phyloP scores from a whole-genome alignment of 768 basidiomycete genomes.

The Naganishia vaughanmartiniae region DNA sequence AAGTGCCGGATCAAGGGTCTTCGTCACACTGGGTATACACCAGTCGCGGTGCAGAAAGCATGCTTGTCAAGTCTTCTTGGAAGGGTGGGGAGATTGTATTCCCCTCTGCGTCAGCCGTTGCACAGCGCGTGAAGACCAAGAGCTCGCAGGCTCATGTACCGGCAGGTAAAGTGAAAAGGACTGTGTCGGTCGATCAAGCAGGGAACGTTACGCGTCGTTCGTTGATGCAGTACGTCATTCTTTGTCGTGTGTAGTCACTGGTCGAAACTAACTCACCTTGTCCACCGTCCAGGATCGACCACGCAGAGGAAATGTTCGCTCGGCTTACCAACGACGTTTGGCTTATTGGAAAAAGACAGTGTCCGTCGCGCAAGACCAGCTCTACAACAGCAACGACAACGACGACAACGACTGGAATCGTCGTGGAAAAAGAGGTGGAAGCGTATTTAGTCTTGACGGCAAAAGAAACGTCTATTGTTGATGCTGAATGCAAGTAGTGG shows the following conservation, averaged over 20 bases:
- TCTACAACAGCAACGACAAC: too few relatives aligned
- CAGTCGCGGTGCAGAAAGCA: background rate
- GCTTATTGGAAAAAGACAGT: background rate
- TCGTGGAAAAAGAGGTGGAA: background rate
- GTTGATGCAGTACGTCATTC: background rate
- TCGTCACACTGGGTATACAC: background rate
- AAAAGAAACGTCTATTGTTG: slow-evolving; percentile 12
- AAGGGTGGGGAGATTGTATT: background rate
- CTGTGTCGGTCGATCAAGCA: background rate
- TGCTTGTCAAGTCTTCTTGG: background rate
- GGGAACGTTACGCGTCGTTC: background rate
- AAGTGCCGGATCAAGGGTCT: background rate
- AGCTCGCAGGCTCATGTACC: background rate
- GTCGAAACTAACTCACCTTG: background rate
- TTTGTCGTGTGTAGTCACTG: background rate
- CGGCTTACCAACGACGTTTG: background rate
- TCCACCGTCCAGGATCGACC: slow-evolving; percentile 1
- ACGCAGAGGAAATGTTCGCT: slow-evolving; percentile 8
- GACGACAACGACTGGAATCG: background rate
- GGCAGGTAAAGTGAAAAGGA: background rate
- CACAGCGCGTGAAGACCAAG: background rate
- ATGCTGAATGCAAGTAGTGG: slow-evolving; percentile 12
- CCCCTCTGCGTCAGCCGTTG: background rate
- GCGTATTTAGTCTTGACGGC: background rate
- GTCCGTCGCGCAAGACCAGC: background rate